Evolutionary conservation across 768 basidiomycete species (phyloP).

Genomic region (Lactifluus subvellereus): DNA sequence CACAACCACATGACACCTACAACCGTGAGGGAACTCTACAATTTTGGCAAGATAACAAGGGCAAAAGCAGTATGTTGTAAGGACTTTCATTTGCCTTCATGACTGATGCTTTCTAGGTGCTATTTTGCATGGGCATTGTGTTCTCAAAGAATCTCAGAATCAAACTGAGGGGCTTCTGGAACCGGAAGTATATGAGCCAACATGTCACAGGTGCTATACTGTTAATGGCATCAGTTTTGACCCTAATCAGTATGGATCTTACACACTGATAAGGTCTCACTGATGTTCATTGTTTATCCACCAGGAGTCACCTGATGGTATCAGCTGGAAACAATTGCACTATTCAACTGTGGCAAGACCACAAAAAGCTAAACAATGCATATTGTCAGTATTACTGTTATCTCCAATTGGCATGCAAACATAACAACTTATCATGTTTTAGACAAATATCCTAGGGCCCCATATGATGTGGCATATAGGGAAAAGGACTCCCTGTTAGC

Average conservation of each 20-base stretch:
- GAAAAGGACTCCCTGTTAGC: slow-evolving; percentile 17
- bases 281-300: too few species aligned
- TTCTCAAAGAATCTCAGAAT: not conserved
- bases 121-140: slow-evolving; percentile 20
- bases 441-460: slow-evolving; percentile 17
- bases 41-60: slow-evolving; percentile 12
- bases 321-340: slow-evolving; percentile 19
- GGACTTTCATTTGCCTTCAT: not conserved
- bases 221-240: slow-evolving; percentile 23
- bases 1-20: slow-evolving; percentile 1
- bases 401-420: not conserved
- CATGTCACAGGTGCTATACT: slow-evolving; percentile 17
- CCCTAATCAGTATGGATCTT: slow-evolving; percentile 16
- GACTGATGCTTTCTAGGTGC: not conserved
- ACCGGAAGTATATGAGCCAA: not conserved
- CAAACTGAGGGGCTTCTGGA: not conserved
- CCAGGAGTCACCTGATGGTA: slow-evolving; percentile 14
- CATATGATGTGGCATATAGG: slow-evolving; percentile 16
- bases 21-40: slow-evolving; percentile 21
- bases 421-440: not conserved
- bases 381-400: not conserved
- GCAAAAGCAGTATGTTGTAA: not conserved
- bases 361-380: slow-evolving; percentile 3
- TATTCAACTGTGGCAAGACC: slow-evolving; percentile 18
- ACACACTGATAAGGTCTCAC: not conserved